Percentiles rank a stretch among this genome's conserved stretches.
Evolutionary conservation across 805 yeast species (phyloP).

Genomic region (Saccharomyces cerevisiae): DNA sequence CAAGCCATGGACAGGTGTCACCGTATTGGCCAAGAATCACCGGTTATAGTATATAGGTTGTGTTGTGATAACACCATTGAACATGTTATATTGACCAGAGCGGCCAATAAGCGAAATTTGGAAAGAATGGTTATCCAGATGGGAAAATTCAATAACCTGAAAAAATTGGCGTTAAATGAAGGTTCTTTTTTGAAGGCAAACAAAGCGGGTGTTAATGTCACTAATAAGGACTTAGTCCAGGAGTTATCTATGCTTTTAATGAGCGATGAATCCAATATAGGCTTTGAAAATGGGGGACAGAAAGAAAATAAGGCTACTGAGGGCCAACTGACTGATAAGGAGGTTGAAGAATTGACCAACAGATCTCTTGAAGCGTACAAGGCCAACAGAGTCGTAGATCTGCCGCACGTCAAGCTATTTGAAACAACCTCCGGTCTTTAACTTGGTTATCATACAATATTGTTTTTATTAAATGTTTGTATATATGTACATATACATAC

Average conservation of each 20-base stretch:
- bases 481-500: neutral
- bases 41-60: constrained; percentile 74
- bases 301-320: constrained; percentile 20
- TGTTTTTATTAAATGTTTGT: no score
- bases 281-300: constrained; percentile 15
- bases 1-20: constrained; percentile 97
- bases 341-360: constrained; percentile 43
- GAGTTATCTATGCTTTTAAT: constrained; percentile 37
- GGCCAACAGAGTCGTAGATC: constrained; percentile 18
- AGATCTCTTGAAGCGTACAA: constrained; percentile 39
- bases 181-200: constrained; percentile 20
- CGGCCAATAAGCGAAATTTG: constrained; percentile 69
- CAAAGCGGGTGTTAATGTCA: constrained; percentile 14
- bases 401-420: constrained; percentile 33
- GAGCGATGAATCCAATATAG: constrained; percentile 34
- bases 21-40: constrained; percentile 81
- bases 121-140: constrained; percentile 67
- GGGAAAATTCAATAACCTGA: constrained; percentile 47
- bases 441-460: neutral
- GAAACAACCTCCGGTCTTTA: constrained; percentile 30
- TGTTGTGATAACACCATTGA: constrained; percentile 75
- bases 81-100: constrained; percentile 68
- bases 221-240: constrained; percentile 30
- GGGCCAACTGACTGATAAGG: constrained; percentile 32
- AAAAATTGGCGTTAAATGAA: constrained; percentile 30